A percentile compares a stretch with the other conserved stretches of the same genome.
These are phyloP conservation scores for Aspergillus brasiliensis DNA, from an alignment of 2,329 filamentous ascomycete species.

Conservation along the genomic window DNA sequence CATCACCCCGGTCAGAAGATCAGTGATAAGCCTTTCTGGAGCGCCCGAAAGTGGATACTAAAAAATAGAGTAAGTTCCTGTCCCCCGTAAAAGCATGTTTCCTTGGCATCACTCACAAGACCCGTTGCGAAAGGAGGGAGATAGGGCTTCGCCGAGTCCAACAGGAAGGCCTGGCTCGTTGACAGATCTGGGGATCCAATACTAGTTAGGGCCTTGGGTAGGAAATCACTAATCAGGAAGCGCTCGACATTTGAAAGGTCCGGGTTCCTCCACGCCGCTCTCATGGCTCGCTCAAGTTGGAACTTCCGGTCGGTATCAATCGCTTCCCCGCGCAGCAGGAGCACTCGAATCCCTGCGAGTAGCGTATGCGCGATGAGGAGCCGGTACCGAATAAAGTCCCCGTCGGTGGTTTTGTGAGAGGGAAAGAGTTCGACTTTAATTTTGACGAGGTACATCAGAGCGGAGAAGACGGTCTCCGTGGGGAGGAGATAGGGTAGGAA, in stretches of 20 bases:
- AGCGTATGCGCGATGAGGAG: slow-evolving; percentile 29
- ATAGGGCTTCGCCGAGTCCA: slow-evolving; percentile 20
- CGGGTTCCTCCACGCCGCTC: slow-evolving; percentile 36
- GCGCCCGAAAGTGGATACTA: slow-evolving; percentile 38
- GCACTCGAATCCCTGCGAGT: slow-evolving; percentile 37
- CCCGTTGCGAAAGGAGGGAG: slow-evolving; percentile 34
- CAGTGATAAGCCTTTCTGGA: slow-evolving; percentile 25
- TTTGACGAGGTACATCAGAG: slow-evolving; percentile 38
- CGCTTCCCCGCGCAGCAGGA: slow-evolving; percentile 33
- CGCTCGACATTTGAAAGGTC: slow-evolving; percentile 34
- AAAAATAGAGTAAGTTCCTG: slow-evolving; percentile 7
- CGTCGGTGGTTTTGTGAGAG: slow-evolving; percentile 27
- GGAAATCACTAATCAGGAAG: slow-evolving; percentile 35
- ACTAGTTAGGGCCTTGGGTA: slow-evolving; percentile 32
- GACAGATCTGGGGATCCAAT: slow-evolving; percentile 22
- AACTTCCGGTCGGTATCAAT: slow-evolving; percentile 30
- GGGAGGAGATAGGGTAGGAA: slow-evolving; percentile 34
- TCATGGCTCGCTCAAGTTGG: slow-evolving; percentile 34
- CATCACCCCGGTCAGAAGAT: slow-evolving; percentile 22
- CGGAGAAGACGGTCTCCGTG: slow-evolving; percentile 34
- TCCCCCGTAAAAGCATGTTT: background rate
- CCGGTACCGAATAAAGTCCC: slow-evolving; percentile 20
- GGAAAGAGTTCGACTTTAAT: slow-evolving; percentile 35
- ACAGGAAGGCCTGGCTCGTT: slow-evolving; percentile 9
- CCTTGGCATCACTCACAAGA: slow-evolving; percentile 25